Percentiles rank a stretch among this genome's conserved stretches.
Evolutionary conservation across 2,329 filamentous ascomycete genomes (phyloP).

Genomic region (Talaromyces sp.): DNA sequence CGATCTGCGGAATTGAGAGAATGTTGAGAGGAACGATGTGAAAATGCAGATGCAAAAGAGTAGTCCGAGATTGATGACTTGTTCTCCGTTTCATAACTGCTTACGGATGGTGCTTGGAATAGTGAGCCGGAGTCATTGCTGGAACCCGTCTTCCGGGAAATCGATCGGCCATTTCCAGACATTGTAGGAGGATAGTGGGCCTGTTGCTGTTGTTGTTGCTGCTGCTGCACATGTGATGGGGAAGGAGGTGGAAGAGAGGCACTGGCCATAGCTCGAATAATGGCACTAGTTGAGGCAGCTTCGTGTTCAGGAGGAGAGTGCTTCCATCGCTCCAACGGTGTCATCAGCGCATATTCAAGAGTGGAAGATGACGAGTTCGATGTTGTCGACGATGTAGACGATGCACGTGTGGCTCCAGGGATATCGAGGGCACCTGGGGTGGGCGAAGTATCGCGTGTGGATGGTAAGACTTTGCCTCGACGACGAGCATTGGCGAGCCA

Average conservation of each 20-base stretch:
- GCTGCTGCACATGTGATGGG: constrained; percentile 22
- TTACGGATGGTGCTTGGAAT: constrained; percentile 51
- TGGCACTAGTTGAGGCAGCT: constrained; percentile 62
- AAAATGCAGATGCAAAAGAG: constrained; percentile 56
- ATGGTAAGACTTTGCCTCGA: constrained; percentile 69
- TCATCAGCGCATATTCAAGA: constrained; percentile 45
- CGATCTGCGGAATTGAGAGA: constrained; percentile 57
- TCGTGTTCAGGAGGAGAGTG: constrained; percentile 67
- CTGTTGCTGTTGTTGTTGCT: constrained; percentile 28
- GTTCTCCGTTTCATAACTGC: constrained; percentile 51
- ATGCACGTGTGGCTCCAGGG: constrained; percentile 48
- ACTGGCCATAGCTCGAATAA: constrained; percentile 57
- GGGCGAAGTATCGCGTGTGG: constrained; percentile 65
- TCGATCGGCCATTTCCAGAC: constrained; percentile 32
- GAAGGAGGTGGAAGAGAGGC: constrained; percentile 30
- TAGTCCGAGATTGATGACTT: constrained; percentile 53
- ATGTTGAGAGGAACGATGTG: constrained; percentile 53
- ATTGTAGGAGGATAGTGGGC: constrained; percentile 22
- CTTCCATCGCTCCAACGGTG: constrained; percentile 67
- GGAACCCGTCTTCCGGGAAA: constrained; percentile 40
- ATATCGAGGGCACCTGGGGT: constrained; percentile 71
- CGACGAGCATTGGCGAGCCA: constrained; percentile 89
- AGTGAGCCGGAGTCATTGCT: constrained; percentile 55
- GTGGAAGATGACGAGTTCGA: constrained; percentile 33
- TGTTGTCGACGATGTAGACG: constrained; percentile 51